Percentiles rank a stretch among this genome's conserved stretches.
These are phyloP conservation scores for Aspergillus luchuensis DNA, from an alignment of 2,329 filamentous ascomycete genomes.

Conservation along the genomic window DNA sequence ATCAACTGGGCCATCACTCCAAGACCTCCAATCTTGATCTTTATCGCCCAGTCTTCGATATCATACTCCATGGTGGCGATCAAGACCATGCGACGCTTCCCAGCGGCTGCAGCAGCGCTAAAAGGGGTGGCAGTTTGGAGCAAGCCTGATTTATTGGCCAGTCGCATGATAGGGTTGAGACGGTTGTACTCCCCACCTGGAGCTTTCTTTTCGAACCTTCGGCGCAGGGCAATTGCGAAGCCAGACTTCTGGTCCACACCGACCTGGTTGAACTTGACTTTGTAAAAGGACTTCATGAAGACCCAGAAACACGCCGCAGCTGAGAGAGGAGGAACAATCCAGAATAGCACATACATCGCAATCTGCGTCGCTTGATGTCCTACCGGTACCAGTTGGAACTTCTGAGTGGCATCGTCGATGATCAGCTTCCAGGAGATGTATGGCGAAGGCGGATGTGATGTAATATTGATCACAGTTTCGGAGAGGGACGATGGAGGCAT, in stretches of 20 bases:
- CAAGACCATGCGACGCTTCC: conserved; percentile 56
- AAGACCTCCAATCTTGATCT: conserved; percentile 69
- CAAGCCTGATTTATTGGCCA: conserved; percentile 36
- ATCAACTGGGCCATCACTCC: conserved; percentile 71
- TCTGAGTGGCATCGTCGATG: conserved; percentile 56
- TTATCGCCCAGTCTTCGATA: conserved; percentile 68
- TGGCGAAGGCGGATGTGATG: conserved; percentile 54
- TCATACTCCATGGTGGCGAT: conserved; percentile 73
- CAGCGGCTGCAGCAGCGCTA: conserved; percentile 25
- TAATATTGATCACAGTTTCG: conserved; percentile 61
- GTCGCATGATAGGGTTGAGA: conserved; percentile 32
- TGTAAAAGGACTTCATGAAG: conserved; percentile 63
- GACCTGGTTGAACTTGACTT: conserved; percentile 62
- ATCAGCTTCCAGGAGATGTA: conserved; percentile 57
- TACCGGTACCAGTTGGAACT: conserved; percentile 54
- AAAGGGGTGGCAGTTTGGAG: conserved; percentile 36
- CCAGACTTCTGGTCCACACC: conserved; percentile 52
- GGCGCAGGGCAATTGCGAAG: conserved; percentile 9
- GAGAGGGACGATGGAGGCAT: conserved; percentile 60
- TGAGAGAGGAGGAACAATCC: conserved; percentile 54
- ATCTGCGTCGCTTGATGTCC: conserved; percentile 58
- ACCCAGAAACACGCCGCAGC: conserved; percentile 54
- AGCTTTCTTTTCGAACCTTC: not conserved
- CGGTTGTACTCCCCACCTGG: not conserved
- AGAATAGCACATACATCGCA: conserved; percentile 56